Conservation (phyloP, 805 yeast genomes). For the Suhomyces xylopsoci region DNA sequence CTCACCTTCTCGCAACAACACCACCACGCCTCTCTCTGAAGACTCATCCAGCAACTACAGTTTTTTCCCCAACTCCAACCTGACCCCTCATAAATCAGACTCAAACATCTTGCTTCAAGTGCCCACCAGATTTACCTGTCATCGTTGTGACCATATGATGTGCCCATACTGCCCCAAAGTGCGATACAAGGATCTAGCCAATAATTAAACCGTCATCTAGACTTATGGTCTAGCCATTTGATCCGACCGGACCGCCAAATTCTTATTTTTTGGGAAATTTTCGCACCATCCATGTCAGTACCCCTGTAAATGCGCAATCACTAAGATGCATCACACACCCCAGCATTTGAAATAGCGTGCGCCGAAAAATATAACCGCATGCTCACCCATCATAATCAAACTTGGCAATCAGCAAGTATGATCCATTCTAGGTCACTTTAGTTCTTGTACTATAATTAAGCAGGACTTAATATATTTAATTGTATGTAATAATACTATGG, state of each 20-base stretch:
- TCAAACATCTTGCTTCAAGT: conserved; percentile 20
- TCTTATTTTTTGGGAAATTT: neutral
- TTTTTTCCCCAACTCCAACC: neutral
- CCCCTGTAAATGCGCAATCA: neutral
- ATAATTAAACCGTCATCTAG: neutral
- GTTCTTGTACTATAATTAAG: neutral
- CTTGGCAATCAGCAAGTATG: neutral
- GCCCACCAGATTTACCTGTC: conserved; percentile 36
- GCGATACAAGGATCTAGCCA: conserved; percentile 27
- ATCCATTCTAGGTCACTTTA: neutral
- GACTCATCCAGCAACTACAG: neutral
- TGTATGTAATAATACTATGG: neutral
- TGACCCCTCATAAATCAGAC: neutral
- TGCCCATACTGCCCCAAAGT: conserved; percentile 40
- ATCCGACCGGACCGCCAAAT: neutral
- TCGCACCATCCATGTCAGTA: neutral
- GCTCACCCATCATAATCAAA: neutral
- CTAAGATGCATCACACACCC: neutral
- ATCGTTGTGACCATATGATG: conserved; percentile 41
- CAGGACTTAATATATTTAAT: neutral
- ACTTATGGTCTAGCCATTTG: neutral
- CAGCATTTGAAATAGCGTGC: neutral
- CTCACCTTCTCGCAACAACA: neutral
- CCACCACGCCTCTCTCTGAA: neutral
- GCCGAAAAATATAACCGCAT: neutral